These are phyloP conservation scores for Xylaria sp. DNA, from an alignment of 495 filamentous ascomycete species.

Conservation along the genomic window DNA sequence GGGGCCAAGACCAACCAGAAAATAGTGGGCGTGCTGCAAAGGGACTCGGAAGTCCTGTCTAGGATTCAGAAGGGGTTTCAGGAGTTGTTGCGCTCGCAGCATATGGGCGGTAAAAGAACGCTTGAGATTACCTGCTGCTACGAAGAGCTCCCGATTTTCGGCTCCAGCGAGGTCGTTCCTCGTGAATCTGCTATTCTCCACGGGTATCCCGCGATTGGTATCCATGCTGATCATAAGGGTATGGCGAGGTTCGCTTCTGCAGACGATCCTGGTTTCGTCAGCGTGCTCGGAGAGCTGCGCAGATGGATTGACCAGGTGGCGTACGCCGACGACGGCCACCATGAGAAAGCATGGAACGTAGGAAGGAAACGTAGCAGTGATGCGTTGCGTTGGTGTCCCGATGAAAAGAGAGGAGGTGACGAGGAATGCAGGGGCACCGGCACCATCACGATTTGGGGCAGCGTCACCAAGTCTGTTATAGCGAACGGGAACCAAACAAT, in stretches of 20 bases:
- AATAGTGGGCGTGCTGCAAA: background rate
- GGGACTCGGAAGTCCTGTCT: background rate
- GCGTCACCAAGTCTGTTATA: background rate
- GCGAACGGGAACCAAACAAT: background rate
- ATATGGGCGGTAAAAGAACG: background rate
- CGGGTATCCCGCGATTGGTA: background rate
- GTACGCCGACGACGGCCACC: background rate
- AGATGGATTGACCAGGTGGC: background rate
- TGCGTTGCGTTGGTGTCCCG: background rate
- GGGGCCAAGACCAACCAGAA: background rate
- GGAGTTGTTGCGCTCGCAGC: background rate
- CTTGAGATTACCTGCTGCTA: background rate
- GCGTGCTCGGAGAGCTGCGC: constrained; percentile 7
- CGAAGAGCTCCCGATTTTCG: background rate
- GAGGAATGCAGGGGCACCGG: background rate
- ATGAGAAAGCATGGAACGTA: background rate
- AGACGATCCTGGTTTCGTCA: background rate
- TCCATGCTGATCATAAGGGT: background rate
- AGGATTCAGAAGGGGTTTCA: constrained; percentile 5
- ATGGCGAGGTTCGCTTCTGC: background rate
- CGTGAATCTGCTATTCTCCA: background rate
- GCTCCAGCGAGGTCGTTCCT: background rate
- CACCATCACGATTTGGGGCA: background rate
- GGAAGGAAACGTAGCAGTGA: background rate
- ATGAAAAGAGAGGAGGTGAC: background rate